Evolutionary conservation across 352 stramenopile species (phyloP), one percentile per base, ranked within the genome.

Genomic region (Phytophthora fragariae): DNA sequence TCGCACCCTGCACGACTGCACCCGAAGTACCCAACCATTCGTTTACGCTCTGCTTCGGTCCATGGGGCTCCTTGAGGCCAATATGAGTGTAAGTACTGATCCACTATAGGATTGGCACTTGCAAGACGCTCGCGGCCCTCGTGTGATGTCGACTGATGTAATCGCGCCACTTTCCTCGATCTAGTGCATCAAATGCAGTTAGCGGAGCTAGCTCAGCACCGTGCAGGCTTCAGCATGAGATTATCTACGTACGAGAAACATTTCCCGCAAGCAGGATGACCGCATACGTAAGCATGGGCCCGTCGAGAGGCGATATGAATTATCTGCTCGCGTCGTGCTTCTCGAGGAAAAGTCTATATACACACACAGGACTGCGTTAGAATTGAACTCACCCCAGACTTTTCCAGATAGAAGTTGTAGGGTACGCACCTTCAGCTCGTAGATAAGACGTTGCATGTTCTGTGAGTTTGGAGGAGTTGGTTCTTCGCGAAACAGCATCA

Each of bases 51-150:
- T 5, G 80, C 55, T 50, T 84, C 60, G 14, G 71, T 84, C 85
- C 85, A 92, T 27, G 83, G 80, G 46, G 70, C 74, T 24, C 76
- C 73, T 31, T 73, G 64, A 0, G 85, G 83, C 85, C 83, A 92
- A 57, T 87, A 92, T 21, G 75, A 72, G 24, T 90, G 85, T 29
- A 91, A 57, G 57, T 89, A 89, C 57, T 92, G 83, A 33, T 92
- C 83, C 0, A 77, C 70, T 1, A 87, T 15, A 4, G 85, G 78
- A 0, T 75, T 84, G 1, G 74, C 62, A 8, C 61, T 76, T 21
- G 78, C 80, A 5, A 92, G 72, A 24, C 78, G 73, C 46, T 80
- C 73, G 15, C 76, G 79, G 9, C 80, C 70, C 8, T 88, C 65
- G 24, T 92, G 85, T 2, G 56, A 66, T 1, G 54, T 68, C 46